Base-by-base conservation (phyloP, 352 stramenopile species). In the Phytophthora vignae region DNA sequence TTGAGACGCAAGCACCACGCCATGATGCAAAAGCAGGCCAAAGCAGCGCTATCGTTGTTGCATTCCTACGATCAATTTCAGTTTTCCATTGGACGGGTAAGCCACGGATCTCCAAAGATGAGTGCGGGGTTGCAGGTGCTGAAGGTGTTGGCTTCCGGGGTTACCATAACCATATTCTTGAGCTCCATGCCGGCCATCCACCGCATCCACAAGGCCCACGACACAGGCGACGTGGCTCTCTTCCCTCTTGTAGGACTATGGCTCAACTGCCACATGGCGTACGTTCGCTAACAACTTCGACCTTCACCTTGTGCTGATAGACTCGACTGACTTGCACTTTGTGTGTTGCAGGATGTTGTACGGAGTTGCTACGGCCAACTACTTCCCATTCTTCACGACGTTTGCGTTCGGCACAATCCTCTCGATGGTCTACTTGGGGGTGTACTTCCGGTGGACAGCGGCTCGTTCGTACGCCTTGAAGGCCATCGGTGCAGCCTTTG, bases 161-260 rank as follows among this genome's bases (percentile, higher is more conserved):
- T 29, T 29, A 59, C 53, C 15, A 59, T 59, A 4, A 36, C 69
- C 31, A 79, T 76, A 64, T 77, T 75, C 62, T 38, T 84, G 22
- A 82, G 73, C 73, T 77, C 76, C 10, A 46, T 67, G 46, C 76
- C 73, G 21, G 71, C 68, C 8, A 81, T 84, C 21, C 70, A 77
- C 55, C 58, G 55, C n/a, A 82, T 85, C 65, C 63, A 81, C 70
- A 78, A 79, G 55, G 56, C 63, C 4, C 55, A 67, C 27, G 66
- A 73, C 31, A 84, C 73, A 1, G 71, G 70, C 17, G 70, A 76
- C 3, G 71, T 81, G 12, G 70, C 74, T 31, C 55, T 84, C 46
- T 76, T 84, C 27, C 76, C 76, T 1, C 65, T 86, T 38, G 70
- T 86, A 9, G 70, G 73, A 44, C 69, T 86, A 19, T 80, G 75